phyloP scores from a whole-genome alignment of 768 basidiomycete genomes.

The Russula brevipes region DNA sequence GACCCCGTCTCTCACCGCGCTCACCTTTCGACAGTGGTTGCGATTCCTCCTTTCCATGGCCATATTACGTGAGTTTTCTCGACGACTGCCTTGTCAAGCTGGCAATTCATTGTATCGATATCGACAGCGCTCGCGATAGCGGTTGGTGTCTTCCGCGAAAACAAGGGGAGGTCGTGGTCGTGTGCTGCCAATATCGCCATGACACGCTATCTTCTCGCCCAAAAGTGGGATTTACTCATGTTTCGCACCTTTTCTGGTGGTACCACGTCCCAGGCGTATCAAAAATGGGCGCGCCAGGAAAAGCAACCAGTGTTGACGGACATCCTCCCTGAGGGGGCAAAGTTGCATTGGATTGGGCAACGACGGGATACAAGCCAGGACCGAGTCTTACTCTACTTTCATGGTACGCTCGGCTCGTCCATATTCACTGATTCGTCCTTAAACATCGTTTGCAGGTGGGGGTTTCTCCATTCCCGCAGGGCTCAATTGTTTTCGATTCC shows the following conservation, averaged over 20 bases:
- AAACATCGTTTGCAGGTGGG: slow-evolving; percentile 1
- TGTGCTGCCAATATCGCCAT: background rate
- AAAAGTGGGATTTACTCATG: background rate
- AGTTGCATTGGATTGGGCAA: slow-evolving; percentile 13
- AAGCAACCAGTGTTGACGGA: slow-evolving; percentile 5
- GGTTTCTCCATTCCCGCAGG: background rate
- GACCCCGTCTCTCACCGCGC: too few relatives aligned
- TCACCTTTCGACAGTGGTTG: too few relatives aligned
- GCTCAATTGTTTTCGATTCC: background rate
- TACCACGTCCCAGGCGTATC: slow-evolving; percentile 4
- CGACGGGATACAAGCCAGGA: slow-evolving; percentile 6
- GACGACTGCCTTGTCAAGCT: too few relatives aligned
- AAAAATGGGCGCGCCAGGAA: background rate
- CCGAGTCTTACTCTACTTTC: slow-evolving; percentile 7
- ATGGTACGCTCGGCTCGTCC: background rate
- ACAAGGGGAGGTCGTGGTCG: slow-evolving; percentile 10
- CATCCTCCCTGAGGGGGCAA: slow-evolving; percentile 1
- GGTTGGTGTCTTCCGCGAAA: slow-evolving; percentile 9
- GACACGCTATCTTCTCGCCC: background rate
- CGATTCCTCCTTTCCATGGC: too few relatives aligned
- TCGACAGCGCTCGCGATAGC: slow-evolving; percentile 11
- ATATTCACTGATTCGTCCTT: background rate
- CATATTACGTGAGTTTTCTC: too few relatives aligned
- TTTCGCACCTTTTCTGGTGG: background rate
- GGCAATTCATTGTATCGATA: background rate